A percentile compares a stretch with the other conserved stretches of the same genome.
phyloP scores from a whole-genome alignment of 768 basidiomycete genomes.

The Hericium rajendrae region DNA sequence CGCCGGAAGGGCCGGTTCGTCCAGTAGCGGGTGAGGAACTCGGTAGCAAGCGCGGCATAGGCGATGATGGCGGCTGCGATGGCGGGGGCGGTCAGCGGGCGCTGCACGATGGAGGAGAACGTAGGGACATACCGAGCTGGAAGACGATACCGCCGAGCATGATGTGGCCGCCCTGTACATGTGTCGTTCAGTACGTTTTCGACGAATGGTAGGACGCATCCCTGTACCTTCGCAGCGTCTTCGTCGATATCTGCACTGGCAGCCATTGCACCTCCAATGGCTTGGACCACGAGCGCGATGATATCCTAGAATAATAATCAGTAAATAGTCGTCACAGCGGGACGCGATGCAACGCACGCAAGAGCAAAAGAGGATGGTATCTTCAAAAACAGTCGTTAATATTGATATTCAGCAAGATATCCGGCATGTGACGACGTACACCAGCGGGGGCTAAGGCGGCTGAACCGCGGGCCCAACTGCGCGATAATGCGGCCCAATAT shows the following conservation, averaged over 20 bases:
- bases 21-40: background rate
- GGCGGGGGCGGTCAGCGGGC: background rate
- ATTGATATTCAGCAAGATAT: background rate
- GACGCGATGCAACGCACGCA: constrained; percentile 1
- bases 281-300: constrained; percentile 1
- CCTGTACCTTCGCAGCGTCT: background rate
- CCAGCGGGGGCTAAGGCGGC: constrained; percentile 8
- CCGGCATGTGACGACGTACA: constrained; percentile 2
- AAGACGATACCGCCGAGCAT: constrained; percentile 23
- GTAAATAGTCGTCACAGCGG: background rate
- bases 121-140: constrained; percentile 16
- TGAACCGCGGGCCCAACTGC: constrained; percentile 8
- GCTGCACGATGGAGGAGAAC: background rate
- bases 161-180: constrained; percentile 18
- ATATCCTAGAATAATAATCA: constrained; percentile 6
- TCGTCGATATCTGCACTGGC: background rate
- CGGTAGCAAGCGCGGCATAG: background rate
- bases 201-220: background rate
- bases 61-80: background rate
- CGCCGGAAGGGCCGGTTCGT: background rate
- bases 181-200: background rate
- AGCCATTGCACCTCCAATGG: constrained; percentile 6
- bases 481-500: constrained; percentile 10
- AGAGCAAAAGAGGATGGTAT: constrained; percentile 6
- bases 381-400: background rate